A percentile compares a stretch with the other conserved stretches of the same genome.
These are phyloP conservation scores for Ogataea hybrid DNA, from an alignment of 1,139 yeast genomes.

Conservation along the genomic window DNA sequence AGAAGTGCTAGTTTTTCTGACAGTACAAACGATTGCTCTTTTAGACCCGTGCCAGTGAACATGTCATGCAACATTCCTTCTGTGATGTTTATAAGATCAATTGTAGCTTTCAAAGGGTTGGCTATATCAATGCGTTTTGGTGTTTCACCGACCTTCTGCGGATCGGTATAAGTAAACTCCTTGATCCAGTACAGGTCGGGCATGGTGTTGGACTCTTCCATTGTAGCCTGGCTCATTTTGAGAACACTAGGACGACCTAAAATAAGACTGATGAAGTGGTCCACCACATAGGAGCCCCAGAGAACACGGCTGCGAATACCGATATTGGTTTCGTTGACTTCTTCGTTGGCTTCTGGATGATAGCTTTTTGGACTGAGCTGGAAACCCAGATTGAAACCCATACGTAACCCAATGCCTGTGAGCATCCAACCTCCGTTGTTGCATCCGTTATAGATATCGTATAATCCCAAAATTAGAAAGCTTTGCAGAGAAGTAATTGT, in stretches of 20 bases:
- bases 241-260: constrained; percentile 57
- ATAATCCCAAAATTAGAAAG: constrained; percentile 47
- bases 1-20: constrained; percentile 30
- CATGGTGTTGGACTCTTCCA: constrained; percentile 56
- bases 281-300: constrained; percentile 66
- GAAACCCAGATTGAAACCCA: constrained; percentile 56
- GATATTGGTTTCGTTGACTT: constrained; percentile 38
- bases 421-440: constrained; percentile 62
- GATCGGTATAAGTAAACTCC: constrained; percentile 32
- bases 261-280: constrained; percentile 56
- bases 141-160: constrained; percentile 8
- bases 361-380: constrained; percentile 61
- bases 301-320: constrained; percentile 56
- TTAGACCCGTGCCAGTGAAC: constrained; percentile 2
- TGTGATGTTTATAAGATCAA: constrained; percentile 50
- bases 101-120: constrained; percentile 39
- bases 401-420: constrained; percentile 55
- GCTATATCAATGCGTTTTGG: constrained; percentile 36
- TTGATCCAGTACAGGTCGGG: constrained; percentile 63
- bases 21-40: constrained; percentile 34
- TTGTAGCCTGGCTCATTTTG: constrained; percentile 55
- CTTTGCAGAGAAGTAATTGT: constrained; percentile 48
- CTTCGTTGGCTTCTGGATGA: constrained; percentile 36
- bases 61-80: constrained; percentile 53
- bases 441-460: constrained; percentile 54